A percentile compares a stretch with the other conserved stretches of the same genome.
Conservation (phyloP, 306 rosid species). For the Castanea sativa region DNA sequence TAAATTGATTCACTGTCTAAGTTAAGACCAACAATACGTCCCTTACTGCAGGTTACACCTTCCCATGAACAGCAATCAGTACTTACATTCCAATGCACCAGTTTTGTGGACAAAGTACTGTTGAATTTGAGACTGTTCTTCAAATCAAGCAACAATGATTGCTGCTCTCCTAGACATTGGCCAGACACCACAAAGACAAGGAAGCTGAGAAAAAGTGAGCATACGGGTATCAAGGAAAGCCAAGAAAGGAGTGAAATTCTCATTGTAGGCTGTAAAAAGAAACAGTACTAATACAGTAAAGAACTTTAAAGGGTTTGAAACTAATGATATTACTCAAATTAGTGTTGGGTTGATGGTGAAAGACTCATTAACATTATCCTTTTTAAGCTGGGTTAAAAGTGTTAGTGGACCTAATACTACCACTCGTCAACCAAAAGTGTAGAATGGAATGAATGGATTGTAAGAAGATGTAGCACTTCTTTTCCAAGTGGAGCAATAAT, state of each 20-base stretch:
- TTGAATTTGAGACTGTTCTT: constrained; percentile 26
- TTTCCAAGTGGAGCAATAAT: too few relatives aligned
- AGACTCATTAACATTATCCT: too few relatives aligned
- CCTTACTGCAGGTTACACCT: constrained; percentile 41
- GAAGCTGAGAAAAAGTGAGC: background rate
- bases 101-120: background rate
- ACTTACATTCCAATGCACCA: constrained; percentile 31
- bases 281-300: background rate
- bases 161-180: constrained; percentile 42
- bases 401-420: too few relatives aligned
- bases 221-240: constrained; percentile 12
- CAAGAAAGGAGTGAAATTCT: constrained; percentile 25
- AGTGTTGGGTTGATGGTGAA: background rate
- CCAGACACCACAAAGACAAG: constrained; percentile 16
- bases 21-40: constrained; percentile 32
- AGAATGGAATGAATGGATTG: too few relatives aligned
- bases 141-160: constrained; percentile 35
- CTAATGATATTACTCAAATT: background rate
- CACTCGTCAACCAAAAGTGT: too few relatives aligned
- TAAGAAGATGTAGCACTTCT: too few relatives aligned
- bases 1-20: constrained; percentile 27
- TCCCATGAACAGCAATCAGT: constrained; percentile 43
- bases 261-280: constrained; percentile 17
- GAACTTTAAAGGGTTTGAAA: too few relatives aligned
- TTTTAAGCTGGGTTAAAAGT: too few relatives aligned